A percentile compares a stretch with the other conserved stretches of the same genome.
These are phyloP conservation scores for Pseudognaphalium luteoalbum DNA, from an alignment of 129 eudicot genomes.

Conservation along the genomic window DNA sequence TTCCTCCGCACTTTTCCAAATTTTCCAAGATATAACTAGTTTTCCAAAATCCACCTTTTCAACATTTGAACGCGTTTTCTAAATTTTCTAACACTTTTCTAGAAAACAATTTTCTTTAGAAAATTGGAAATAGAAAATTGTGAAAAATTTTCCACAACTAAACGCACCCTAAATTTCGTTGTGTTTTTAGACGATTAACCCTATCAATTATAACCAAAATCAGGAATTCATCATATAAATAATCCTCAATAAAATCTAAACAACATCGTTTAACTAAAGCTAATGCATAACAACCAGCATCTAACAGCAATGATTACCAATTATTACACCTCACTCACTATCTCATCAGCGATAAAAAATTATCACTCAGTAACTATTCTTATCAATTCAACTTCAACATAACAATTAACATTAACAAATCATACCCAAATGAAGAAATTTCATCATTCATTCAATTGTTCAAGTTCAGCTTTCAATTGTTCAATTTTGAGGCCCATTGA, in stretches of 20 bases:
- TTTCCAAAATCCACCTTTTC: too few relatives aligned
- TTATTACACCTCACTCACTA: conserved; percentile 1
- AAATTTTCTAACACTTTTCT: too few relatives aligned
- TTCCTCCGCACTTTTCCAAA: too few relatives aligned
- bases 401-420: background rate
- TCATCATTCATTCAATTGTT: conserved; percentile 71
- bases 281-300: background rate
- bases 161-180: background rate
- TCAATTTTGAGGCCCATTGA: conserved; percentile 97
- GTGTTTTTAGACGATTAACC: background rate
- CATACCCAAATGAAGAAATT: conserved; percentile 30
- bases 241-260: background rate
- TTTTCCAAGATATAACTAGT: too few relatives aligned
- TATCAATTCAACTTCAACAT: background rate
- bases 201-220: background rate
- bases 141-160: too few relatives aligned
- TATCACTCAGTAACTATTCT: background rate
- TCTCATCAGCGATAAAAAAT: conserved; percentile 11
- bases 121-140: too few relatives aligned
- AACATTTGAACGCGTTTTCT: too few relatives aligned
- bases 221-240: background rate
- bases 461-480: conserved; percentile 95
- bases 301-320: background rate
- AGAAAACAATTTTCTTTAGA: too few relatives aligned
- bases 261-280: background rate